Evolutionary conservation across 768 basidiomycete genomes (phyloP).

Genomic region (Boletus rubescentipes): DNA sequence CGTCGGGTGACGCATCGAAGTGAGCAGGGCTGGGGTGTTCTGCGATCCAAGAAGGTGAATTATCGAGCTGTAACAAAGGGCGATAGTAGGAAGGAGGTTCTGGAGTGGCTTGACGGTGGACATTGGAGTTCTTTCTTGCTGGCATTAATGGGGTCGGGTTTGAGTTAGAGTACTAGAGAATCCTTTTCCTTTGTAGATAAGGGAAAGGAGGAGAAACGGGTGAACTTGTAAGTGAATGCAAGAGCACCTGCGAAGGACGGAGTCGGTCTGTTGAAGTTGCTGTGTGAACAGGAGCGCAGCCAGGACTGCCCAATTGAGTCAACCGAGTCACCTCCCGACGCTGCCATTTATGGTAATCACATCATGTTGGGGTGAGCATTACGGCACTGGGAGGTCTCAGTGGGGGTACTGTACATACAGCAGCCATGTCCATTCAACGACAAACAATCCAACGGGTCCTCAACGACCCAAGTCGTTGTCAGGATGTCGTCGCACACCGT

Average conservation of each 20-base stretch:
- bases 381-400: too few species aligned
- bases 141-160: slow-evolving; percentile 28
- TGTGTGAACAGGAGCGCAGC: slow-evolving; percentile 28
- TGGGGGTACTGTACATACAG: too few species aligned
- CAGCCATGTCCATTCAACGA: neutral
- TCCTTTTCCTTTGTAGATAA: slow-evolving; percentile 25
- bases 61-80: slow-evolving; percentile 34
- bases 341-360: slow-evolving; percentile 17
- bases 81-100: slow-evolving; percentile 24
- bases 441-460: neutral
- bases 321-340: slow-evolving; percentile 20
- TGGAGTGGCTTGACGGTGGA: slow-evolving; percentile 16
- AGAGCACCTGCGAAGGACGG: slow-evolving; percentile 22
- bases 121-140: slow-evolving; percentile 28
- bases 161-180: slow-evolving; percentile 14
- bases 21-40: slow-evolving; percentile 9
- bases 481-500: slow-evolving; percentile 1
- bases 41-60: slow-evolving; percentile 24
- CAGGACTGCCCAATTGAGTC: slow-evolving; percentile 13
- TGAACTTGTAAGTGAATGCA: slow-evolving; percentile 35
- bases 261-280: slow-evolving; percentile 11
- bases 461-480: too few species aligned
- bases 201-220: slow-evolving; percentile 1
- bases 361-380: slow-evolving; percentile 1
- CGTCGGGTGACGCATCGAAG: slow-evolving; percentile 10